phyloP scores from a whole-genome alignment of 2,329 filamentous ascomycete genomes.

The Echinosphaeria canescens region DNA sequence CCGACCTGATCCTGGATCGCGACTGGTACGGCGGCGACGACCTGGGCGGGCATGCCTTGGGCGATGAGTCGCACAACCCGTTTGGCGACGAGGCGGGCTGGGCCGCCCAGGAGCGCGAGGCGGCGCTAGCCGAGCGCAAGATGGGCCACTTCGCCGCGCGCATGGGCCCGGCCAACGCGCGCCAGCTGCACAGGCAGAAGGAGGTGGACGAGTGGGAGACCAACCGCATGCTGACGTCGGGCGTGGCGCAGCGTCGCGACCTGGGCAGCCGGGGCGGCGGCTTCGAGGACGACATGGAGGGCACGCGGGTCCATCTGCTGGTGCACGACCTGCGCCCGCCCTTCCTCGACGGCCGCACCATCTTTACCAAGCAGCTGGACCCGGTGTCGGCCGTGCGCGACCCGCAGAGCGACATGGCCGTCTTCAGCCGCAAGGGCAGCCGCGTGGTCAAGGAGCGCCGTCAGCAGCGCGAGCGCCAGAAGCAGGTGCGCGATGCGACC shows the following conservation, averaged over 20 bases:
- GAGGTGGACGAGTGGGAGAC: constrained; percentile 98
- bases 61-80: constrained; percentile 82
- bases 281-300: constrained; percentile 81
- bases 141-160: constrained; percentile 34
- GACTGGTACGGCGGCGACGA: constrained; percentile 91
- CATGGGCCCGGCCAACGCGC: constrained; percentile 39
- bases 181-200: constrained; percentile 68
- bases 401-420: constrained; percentile 94
- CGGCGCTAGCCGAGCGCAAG: constrained; percentile 61
- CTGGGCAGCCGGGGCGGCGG: constrained; percentile 60
- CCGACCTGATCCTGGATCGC: constrained; percentile 49
- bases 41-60: constrained; percentile 63
- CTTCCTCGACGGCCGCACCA: constrained; percentile 81
- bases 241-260: constrained; percentile 77
- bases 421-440: constrained; percentile 91
- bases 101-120: constrained; percentile 52
- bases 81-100: constrained; percentile 61
- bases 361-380: constrained; percentile 95
- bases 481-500: constrained; percentile 87
- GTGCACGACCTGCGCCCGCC: constrained; percentile 89
- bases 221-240: constrained; percentile 93
- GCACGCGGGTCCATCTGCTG: constrained; percentile 69
- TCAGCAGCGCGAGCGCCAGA: constrained; percentile 81
- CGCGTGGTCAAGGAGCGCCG: constrained; percentile 78
- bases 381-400: constrained; percentile 86